Evolutionary conservation across 2,329 filamentous ascomycete species (phyloP).

Genomic region (Tympanopsis confertula): DNA sequence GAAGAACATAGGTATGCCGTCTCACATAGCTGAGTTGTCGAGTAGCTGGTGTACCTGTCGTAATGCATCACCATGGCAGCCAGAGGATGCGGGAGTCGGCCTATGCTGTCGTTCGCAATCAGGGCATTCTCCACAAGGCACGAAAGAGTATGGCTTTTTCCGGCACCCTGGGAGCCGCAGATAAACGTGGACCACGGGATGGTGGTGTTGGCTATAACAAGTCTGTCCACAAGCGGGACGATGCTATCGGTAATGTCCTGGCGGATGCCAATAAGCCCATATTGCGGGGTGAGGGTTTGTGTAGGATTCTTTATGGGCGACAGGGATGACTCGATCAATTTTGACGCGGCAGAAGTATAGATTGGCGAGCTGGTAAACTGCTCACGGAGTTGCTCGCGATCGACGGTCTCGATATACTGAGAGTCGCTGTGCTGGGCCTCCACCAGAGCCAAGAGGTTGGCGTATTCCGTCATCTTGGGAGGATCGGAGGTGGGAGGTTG

Average conservation of each 20-base stretch:
- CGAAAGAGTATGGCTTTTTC: slow-evolving; percentile 44
- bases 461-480: too few relatives aligned
- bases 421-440: too few relatives aligned
- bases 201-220: slow-evolving; percentile 34
- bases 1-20: slow-evolving; percentile 36
- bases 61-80: slow-evolving; percentile 40
- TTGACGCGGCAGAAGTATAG: too few relatives aligned
- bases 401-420: too few relatives aligned
- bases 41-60: slow-evolving; percentile 23
- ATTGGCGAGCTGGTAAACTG: too few relatives aligned
- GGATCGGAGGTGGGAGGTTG: too few relatives aligned
- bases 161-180: slow-evolving; percentile 47
- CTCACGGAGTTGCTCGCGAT: too few relatives aligned
- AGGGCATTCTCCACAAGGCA: slow-evolving; percentile 31
- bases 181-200: slow-evolving; percentile 45
- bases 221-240: slow-evolving; percentile 5
- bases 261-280: slow-evolving; percentile 8
- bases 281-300: slow-evolving; percentile 7
- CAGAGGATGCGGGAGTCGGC: slow-evolving; percentile 27
- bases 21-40: slow-evolving; percentile 26
- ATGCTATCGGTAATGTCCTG: not conserved
- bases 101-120: slow-evolving; percentile 17
- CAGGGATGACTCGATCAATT: too few relatives aligned
- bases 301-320: too few relatives aligned
- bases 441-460: too few relatives aligned